These are phyloP conservation scores for Dionaea muscipula DNA, from an alignment of 179 eudicot species.

Conservation along the genomic window DNA sequence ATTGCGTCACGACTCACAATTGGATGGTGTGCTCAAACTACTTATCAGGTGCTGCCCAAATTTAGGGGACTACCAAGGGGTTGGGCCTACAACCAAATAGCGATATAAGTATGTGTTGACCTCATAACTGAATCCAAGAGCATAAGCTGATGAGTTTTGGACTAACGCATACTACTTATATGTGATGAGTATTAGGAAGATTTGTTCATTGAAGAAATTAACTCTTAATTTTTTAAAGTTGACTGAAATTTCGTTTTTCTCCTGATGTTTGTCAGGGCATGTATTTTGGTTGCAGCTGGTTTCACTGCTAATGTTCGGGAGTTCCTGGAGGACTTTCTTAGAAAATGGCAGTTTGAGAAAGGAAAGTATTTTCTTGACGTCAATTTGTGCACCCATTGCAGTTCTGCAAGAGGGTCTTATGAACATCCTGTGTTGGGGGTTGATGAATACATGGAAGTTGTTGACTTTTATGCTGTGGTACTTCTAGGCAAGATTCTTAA, in stretches of 20 bases:
- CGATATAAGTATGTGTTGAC: too few species aligned
- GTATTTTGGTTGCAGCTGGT: constrained; percentile 53
- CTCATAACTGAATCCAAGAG: too few species aligned
- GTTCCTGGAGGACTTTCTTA: constrained; percentile 62
- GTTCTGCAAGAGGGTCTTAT: constrained; percentile 14
- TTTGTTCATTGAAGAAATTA: too few species aligned
- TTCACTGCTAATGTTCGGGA: constrained; percentile 29
- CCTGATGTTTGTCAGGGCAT: constrained; percentile 35
- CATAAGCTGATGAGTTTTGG: too few species aligned
- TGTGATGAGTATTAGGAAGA: too few species aligned
- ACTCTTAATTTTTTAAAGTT: not conserved
- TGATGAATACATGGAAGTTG: constrained; percentile 65
- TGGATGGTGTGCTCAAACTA: too few species aligned
- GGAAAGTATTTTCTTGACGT: constrained; percentile 25
- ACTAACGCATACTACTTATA: too few species aligned
- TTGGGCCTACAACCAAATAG: too few species aligned
- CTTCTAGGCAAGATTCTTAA: constrained; percentile 35
- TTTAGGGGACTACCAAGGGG: too few species aligned
- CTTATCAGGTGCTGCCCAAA: too few species aligned
- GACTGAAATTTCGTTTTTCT: not conserved
- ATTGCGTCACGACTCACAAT: too few species aligned
- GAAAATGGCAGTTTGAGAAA: constrained; percentile 42
- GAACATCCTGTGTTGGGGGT: constrained; percentile 23
- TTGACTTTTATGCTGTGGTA: constrained; percentile 56
- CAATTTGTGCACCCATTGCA: constrained; percentile 13